A percentile compares a stretch with the other conserved stretches of the same genome.
Evolutionary conservation across 179 eudicot species (phyloP).

Genomic region (Amaranthus tricolor): DNA sequence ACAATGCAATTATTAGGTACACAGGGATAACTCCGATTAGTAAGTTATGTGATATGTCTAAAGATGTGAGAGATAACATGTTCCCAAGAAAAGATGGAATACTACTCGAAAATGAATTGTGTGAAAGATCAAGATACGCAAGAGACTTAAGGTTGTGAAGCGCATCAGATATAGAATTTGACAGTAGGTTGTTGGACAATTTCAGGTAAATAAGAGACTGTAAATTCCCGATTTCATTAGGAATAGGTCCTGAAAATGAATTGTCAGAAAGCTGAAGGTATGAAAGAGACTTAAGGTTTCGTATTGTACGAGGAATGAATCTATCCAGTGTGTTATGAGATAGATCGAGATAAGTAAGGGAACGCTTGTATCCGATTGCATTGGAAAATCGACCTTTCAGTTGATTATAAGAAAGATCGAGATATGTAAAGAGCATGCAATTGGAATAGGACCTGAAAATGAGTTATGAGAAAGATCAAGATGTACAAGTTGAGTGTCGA

Average conservation of each 20-base stretch:
- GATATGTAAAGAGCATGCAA: neutral
- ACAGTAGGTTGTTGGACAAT: neutral
- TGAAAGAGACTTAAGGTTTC: conserved; percentile 7
- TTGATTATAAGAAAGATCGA: neutral
- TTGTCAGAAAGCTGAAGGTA: conserved; percentile 13
- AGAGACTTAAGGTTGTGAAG: neutral
- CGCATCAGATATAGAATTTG: neutral
- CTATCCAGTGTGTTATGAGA: neutral
- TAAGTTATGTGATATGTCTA: conserved; percentile 9
- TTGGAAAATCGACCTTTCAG: conserved; percentile 10
- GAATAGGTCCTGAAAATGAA: conserved; percentile 6
- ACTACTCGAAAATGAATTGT: conserved; percentile 11
- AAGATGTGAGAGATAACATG: neutral
- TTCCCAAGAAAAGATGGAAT: conserved; percentile 10
- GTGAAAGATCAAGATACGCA: conserved; percentile 9
- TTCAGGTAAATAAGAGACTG: neutral
- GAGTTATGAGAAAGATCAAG: neutral
- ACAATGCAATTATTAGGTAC: no score
- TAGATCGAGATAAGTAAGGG: conserved; percentile 7
- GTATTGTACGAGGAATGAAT: conserved; percentile 13
- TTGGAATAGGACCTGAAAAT: neutral
- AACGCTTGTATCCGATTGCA: neutral
- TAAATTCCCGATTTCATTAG: conserved; percentile 5
- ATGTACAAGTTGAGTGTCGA: neutral
- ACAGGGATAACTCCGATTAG: conserved; percentile 16